These are phyloP conservation scores for Inga laurina DNA, from an alignment of 306 rosid species.

Conservation along the genomic window DNA sequence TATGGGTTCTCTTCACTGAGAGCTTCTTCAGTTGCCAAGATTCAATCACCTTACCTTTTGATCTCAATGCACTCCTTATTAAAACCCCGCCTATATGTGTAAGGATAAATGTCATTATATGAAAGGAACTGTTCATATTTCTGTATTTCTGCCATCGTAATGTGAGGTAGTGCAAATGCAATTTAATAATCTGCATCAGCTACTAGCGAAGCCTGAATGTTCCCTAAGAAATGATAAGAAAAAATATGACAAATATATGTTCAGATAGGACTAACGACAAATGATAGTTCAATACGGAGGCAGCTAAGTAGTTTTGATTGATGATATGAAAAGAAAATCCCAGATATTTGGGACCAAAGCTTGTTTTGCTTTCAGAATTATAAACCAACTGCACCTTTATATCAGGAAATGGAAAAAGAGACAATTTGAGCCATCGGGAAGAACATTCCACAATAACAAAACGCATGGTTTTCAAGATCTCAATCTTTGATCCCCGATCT, in stretches of 20 bases:
- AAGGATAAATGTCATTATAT: background rate
- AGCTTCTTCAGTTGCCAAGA: too few relatives aligned
- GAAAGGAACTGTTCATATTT: background rate
- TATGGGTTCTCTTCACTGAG: too few relatives aligned
- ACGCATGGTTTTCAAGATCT: background rate
- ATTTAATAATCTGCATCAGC: background rate
- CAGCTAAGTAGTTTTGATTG: background rate
- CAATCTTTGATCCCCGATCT: background rate
- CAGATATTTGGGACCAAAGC: background rate
- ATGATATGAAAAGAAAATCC: slow-evolving; percentile 1
- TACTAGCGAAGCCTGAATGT: slow-evolving; percentile 5
- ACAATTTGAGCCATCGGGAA: background rate
- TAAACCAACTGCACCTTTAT: background rate
- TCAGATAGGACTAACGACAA: background rate
- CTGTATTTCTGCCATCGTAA: background rate
- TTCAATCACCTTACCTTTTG: too few relatives aligned
- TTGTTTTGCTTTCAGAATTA: background rate
- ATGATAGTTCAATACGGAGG: background rate
- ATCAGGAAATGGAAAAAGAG: background rate
- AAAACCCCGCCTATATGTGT: too few relatives aligned
- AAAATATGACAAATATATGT: slow-evolving; percentile 1
- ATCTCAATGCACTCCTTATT: too few relatives aligned
- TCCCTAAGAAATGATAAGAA: background rate
- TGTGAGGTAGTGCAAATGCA: slow-evolving; percentile 2
- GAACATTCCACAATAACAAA: background rate